These are phyloP conservation scores for Chionographis japonica DNA, from an alignment of 106 monocot genomes.

Conservation along the genomic window DNA sequence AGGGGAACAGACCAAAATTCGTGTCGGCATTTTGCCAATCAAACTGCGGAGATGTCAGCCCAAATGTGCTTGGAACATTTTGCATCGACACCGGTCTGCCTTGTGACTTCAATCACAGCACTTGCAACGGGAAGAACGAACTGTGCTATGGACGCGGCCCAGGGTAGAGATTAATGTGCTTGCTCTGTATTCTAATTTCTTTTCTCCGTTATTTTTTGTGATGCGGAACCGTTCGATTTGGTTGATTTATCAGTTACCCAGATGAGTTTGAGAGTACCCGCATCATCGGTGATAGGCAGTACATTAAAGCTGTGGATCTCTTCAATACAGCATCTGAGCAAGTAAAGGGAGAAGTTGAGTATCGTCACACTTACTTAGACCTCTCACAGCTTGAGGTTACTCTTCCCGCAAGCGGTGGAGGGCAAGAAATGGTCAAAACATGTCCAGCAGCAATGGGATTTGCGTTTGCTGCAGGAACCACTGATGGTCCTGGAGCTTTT, in stretches of 20 bases:
- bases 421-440: conserved; percentile 43
- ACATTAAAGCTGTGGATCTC: conserved; percentile 66
- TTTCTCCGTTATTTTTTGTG: not conserved
- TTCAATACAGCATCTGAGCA: conserved; percentile 67
- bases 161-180: conserved; percentile 34
- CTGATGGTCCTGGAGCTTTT: conserved; percentile 96
- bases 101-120: conserved; percentile 94
- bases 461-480: conserved; percentile 93
- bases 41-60: conserved; percentile 95
- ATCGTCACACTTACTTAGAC: conserved; percentile 68
- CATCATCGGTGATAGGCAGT: conserved; percentile 80
- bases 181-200: not conserved
- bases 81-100: conserved; percentile 79
- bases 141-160: conserved; percentile 91
- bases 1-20: conserved; percentile 50
- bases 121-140: conserved; percentile 93
- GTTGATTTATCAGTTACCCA: conserved; percentile 52
- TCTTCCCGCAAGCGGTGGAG: conserved; percentile 30
- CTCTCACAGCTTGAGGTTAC: conserved; percentile 73
- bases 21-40: conserved; percentile 92
- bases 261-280: conserved; percentile 94
- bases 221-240: conserved; percentile 1
- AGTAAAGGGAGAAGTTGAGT: conserved; percentile 72
- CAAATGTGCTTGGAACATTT: conserved; percentile 85
- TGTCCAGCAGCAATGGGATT: conserved; percentile 96